These are phyloP conservation scores for Rachicladosporium sp. DNA, from an alignment of 2,329 filamentous ascomycete species.

Conservation along the genomic window DNA sequence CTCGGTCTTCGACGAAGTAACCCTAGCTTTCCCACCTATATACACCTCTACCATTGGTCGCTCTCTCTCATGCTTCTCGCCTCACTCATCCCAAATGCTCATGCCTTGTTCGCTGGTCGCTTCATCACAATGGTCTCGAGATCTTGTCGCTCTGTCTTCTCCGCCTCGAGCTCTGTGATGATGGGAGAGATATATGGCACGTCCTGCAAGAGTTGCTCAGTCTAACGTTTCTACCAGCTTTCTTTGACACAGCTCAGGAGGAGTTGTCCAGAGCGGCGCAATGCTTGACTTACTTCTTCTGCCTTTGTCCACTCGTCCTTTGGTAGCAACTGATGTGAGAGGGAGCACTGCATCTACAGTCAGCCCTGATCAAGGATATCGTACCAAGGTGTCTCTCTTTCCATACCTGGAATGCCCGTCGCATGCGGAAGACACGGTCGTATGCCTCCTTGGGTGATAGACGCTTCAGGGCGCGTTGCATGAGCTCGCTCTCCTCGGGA, in stretches of 20 bases:
- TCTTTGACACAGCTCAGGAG: background rate
- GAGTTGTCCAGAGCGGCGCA: background rate
- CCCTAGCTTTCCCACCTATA: no score
- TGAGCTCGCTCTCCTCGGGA: conserved; percentile 77
- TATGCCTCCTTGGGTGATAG: conserved; percentile 83
- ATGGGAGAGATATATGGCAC: conserved; percentile 52
- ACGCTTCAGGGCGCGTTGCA: conserved; percentile 80
- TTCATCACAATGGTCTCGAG: conserved; percentile 54
- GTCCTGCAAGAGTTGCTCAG: conserved; percentile 39
- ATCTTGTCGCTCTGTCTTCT: conserved; percentile 54
- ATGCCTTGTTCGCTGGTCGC: conserved; percentile 20
- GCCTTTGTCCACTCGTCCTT: conserved; percentile 55
- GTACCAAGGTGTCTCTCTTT: no score
- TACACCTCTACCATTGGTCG: no score
- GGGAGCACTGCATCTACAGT: conserved; percentile 42
- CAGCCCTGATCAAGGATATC: background rate
- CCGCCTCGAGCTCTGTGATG: conserved; percentile 56
- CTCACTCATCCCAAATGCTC: no score
- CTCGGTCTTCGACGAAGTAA: no score
- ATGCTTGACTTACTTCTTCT: conserved; percentile 41
- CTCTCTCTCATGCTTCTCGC: no score
- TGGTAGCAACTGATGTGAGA: conserved; percentile 53
- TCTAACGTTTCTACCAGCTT: no score
- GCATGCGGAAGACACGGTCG: conserved; percentile 94
- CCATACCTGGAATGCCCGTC: conserved; percentile 77